Conservation (phyloP, 495 filamentous ascomycete species). For the Acidiella bohemica region DNA sequence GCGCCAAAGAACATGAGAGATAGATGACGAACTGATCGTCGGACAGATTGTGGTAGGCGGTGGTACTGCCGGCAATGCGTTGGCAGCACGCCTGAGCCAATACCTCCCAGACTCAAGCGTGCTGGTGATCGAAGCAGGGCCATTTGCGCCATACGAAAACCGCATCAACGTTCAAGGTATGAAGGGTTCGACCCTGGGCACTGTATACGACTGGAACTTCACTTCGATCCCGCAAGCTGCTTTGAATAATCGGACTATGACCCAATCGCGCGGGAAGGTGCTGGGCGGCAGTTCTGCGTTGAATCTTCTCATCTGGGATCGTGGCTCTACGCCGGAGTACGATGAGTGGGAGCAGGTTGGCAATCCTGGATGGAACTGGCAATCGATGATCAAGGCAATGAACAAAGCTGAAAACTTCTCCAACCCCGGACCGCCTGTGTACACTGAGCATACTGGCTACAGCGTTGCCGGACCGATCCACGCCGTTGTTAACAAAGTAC, state of each 20-base stretch:
- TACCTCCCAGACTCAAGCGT: slow-evolving; percentile 13
- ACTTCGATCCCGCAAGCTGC: slow-evolving; percentile 11
- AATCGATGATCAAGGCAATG: slow-evolving; percentile 10
- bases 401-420: slow-evolving; percentile 16
- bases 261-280: slow-evolving; percentile 20
- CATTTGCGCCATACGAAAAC: slow-evolving; percentile 5
- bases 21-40: background rate
- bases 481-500: slow-evolving; percentile 9
- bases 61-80: slow-evolving; percentile 17
- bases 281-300: slow-evolving; percentile 20
- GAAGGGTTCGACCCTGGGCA: slow-evolving; percentile 11
- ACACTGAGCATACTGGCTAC: background rate
- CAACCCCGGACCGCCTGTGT: background rate
- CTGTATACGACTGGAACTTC: slow-evolving; percentile 19
- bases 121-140: slow-evolving; percentile 19
- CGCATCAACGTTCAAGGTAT: slow-evolving; percentile 3
- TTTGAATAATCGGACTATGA: slow-evolving; percentile 3
- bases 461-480: slow-evolving; percentile 11
- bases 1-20: background rate
- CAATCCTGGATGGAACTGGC: slow-evolving; percentile 20
- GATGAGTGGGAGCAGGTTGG: slow-evolving; percentile 20
- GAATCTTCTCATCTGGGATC: slow-evolving; percentile 17
- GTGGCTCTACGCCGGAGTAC: slow-evolving; percentile 13
- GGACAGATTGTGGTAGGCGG: slow-evolving; percentile 18
- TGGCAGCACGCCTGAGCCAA: slow-evolving; percentile 18